Base-by-base conservation (phyloP, 306 rosid genomes). In the Datisca glomerata region DNA sequence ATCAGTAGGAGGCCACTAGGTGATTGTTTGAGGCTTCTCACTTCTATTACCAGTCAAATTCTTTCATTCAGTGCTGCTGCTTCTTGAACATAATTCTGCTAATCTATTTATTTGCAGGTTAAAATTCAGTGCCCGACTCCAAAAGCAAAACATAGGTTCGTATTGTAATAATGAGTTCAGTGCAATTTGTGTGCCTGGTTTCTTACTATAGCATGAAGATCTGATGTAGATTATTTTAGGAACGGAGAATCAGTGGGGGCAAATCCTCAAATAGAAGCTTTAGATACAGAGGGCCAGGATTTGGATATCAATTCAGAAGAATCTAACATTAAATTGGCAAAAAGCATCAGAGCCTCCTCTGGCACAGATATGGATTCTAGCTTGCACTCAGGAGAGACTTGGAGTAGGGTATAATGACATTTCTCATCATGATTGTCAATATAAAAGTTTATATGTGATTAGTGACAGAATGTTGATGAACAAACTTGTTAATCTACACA, bases 91-190 rank as follows among this genome's bases (percentile, higher is more conserved):
- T 7, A 21, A 8, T 9, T 49, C 36, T 47, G 25, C 49, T 55
- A 21, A 7, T 36, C 17, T 37, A 13, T 51, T 51, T 54, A 48
- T 38, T 53, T 60, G 45, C 73, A 73, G 81, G 73, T 60, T 17
- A 68, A 65, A 59, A 61, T 73, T 56, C 64, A 60, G 49, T 73
- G 81, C 57, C 32, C 49, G 19, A 65, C 63, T 12, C 67, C 81
- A 36, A 56, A 55, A 64, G 14, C 50, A 56, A 64, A 48, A 56
- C 27, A 35, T 50, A 61, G 75, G 81, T 60, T 51, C 29, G 76
- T 61, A 15, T 28, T 45, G 41, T 46, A 8, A 23, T 31, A 41
- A 15, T 14, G 21, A 34, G 47, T 56, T 56, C 57, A 22, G 31
- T 29, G 5, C 23, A 28, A 6, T 14, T 40, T 5, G 29, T 24